Evolutionary conservation across 192 early-diverging fungal genomes (phyloP).

Genomic region (Mortierella alpina): DNA sequence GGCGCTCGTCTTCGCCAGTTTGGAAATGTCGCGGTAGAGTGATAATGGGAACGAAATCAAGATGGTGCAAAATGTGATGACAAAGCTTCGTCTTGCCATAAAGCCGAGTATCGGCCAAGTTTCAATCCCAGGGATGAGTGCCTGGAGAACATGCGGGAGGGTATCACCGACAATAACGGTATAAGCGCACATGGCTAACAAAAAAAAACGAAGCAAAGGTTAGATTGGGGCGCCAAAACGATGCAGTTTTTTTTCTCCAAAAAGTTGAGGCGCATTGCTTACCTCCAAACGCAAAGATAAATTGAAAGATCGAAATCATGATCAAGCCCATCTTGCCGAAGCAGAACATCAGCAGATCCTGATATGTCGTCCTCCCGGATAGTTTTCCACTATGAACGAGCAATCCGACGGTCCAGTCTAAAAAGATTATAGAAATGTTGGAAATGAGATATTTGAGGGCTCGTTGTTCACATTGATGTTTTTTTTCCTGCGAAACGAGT

Average conservation of each 20-base stretch:
- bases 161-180: constrained; percentile 90
- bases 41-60: constrained; percentile 87
- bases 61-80: constrained; percentile 82
- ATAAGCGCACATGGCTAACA: constrained; percentile 70
- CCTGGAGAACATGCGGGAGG: constrained; percentile 82
- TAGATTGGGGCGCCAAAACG: background rate
- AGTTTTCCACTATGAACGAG: constrained; percentile 81
- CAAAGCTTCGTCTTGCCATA: constrained; percentile 75
- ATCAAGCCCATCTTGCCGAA: constrained; percentile 83
- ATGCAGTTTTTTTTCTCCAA: background rate
- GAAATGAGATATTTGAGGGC: background rate
- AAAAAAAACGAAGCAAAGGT: background rate
- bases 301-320: constrained; percentile 89
- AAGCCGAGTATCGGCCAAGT: constrained; percentile 66
- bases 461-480: no score
- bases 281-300: constrained; percentile 94
- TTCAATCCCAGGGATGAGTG: constrained; percentile 71
- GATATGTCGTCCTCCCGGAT: constrained; percentile 82
- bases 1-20: constrained; percentile 89
- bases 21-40: constrained; percentile 87
- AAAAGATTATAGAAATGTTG: background rate
- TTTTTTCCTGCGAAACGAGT: no score
- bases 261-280: constrained; percentile 13
- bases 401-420: constrained; percentile 83
- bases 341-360: constrained; percentile 84